These are phyloP conservation scores for Trichoderma pleuroti DNA, from an alignment of 2,329 filamentous ascomycete species.

Conservation along the genomic window DNA sequence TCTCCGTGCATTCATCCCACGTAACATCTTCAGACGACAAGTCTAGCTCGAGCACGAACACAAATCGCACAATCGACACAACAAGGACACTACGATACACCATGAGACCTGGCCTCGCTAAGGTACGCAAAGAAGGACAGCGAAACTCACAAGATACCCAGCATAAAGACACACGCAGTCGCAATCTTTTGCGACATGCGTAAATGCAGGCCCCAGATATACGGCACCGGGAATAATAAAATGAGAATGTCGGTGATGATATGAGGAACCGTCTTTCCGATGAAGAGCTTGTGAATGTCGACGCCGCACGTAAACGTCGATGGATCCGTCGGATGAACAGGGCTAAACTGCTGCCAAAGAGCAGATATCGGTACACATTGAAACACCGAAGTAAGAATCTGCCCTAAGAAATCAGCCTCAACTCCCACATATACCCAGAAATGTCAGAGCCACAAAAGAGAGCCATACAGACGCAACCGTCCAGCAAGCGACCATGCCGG, in stretches of 20 bases:
- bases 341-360: conserved; percentile 22
- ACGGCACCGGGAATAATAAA: conserved; percentile 26
- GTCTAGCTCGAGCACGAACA: conserved; percentile 19
- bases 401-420: not conserved
- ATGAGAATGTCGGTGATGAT: conserved; percentile 27
- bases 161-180: conserved; percentile 23
- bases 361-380: conserved; percentile 23
- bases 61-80: conserved; percentile 21
- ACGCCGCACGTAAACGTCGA: conserved; percentile 20
- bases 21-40: conserved; percentile 25
- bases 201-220: conserved; percentile 26
- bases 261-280: conserved; percentile 26
- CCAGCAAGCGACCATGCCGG: conserved; percentile 11
- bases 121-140: not conserved
- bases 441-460: not conserved
- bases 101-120: not conserved
- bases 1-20: conserved; percentile 23
- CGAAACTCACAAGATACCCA: conserved; percentile 25
- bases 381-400: conserved; percentile 16
- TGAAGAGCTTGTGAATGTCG: conserved; percentile 24
- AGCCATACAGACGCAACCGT: conserved; percentile 5
- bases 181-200: conserved; percentile 24
- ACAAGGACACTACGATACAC: conserved; percentile 13
- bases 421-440: not conserved
- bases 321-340: conserved; percentile 12